phyloP scores from a whole-genome alignment of 495 filamentous ascomycete species.

The Aspergillus sparsus region DNA sequence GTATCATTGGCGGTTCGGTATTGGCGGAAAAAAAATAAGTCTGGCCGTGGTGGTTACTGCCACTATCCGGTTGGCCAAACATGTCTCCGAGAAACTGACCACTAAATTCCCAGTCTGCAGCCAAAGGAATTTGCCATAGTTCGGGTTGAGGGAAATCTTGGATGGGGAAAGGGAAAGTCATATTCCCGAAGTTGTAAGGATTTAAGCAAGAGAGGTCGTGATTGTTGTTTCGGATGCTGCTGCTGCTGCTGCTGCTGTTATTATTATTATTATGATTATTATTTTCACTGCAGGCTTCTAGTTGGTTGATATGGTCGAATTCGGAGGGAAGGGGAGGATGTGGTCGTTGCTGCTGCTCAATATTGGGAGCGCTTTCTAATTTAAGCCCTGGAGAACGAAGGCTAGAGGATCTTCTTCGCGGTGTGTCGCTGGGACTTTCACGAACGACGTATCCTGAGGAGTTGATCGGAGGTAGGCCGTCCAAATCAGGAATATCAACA shows the following conservation, averaged over 20 bases:
- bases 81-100: conserved; percentile 34
- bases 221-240: conserved; percentile 9
- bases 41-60: background rate
- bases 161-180: conserved; percentile 29
- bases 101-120: conserved; percentile 42
- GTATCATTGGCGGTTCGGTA: background rate
- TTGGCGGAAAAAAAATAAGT: background rate
- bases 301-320: no score
- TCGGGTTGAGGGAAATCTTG: conserved; percentile 32
- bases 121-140: conserved; percentile 43
- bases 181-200: conserved; percentile 20
- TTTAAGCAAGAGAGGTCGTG: conserved; percentile 14
- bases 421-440: conserved; percentile 26
- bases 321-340: background rate
- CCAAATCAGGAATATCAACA: conserved; percentile 37
- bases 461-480: conserved; percentile 42
- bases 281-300: no score
- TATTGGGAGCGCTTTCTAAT: background rate
- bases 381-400: background rate
- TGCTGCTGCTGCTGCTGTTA: no score
- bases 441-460: conserved; percentile 45
- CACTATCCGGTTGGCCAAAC: conserved; percentile 26
- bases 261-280: no score
- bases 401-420: background rate
- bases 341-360: background rate